A percentile compares a stretch with the other conserved stretches of the same genome.
Evolutionary conservation across 495 filamentous ascomycete species (phyloP).

Genomic region (Penicillium canariense): DNA sequence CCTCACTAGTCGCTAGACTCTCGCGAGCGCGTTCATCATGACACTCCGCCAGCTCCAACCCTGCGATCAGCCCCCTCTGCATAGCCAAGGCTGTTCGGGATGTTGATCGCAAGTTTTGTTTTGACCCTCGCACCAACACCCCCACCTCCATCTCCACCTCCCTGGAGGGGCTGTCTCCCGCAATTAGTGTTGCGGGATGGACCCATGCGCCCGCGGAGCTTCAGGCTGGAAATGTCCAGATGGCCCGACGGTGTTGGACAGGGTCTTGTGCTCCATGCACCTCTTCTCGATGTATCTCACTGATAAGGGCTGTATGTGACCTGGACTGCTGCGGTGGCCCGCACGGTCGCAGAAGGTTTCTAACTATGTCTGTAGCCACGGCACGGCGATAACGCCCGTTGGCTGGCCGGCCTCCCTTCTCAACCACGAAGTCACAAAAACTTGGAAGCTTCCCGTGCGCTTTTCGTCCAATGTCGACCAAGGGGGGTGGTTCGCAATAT

Average conservation of each 20-base stretch:
- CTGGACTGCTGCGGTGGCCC: slow-evolving; percentile 13
- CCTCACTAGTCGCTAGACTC: slow-evolving; percentile 3
- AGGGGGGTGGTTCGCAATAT: neutral
- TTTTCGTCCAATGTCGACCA: slow-evolving; percentile 17
- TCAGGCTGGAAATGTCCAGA: neutral
- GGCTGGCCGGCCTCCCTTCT: slow-evolving; percentile 17
- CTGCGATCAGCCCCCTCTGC: slow-evolving; percentile 17
- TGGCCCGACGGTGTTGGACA: neutral
- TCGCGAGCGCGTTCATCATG: slow-evolving; percentile 9
- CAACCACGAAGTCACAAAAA: neutral
- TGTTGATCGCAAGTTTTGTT: slow-evolving; percentile 22
- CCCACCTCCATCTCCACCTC: neutral
- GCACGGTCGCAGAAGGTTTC: slow-evolving; percentile 24
- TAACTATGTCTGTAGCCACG: slow-evolving; percentile 10
- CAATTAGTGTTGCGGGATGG: neutral
- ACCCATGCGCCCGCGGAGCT: slow-evolving; percentile 1
- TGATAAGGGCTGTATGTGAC: slow-evolving; percentile 11
- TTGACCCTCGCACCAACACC: no score
- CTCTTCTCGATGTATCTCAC: neutral
- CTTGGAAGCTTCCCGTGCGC: slow-evolving; percentile 9
- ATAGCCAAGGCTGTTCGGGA: slow-evolving; percentile 6
- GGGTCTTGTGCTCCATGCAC: neutral
- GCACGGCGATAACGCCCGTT: slow-evolving; percentile 23
- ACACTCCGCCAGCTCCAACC: slow-evolving; percentile 1
- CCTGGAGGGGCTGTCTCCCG: slow-evolving; percentile 1